Evolutionary conservation across 495 filamentous ascomycete species (phyloP), one percentile per base, ranked within the genome.

Genomic region (Lasiosphaeria hispida): DNA sequence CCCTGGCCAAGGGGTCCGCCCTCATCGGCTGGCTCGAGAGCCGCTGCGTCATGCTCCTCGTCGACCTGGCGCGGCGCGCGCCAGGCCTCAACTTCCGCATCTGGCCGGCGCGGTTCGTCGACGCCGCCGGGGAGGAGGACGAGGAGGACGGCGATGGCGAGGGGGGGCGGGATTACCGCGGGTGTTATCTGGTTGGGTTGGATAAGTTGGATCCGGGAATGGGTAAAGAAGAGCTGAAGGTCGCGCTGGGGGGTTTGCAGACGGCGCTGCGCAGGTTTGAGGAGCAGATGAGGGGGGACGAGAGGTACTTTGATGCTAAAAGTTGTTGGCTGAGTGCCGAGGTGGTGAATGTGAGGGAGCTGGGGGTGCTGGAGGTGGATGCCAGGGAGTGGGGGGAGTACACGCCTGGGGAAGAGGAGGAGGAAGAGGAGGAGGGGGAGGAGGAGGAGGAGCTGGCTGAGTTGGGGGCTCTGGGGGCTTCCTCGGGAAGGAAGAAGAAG

Each of bases 1-100:
- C 77, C 8, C 61, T 68, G 4, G 49, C 71, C 0, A 80, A 74
- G 47, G 78, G 80, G 2, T 75, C 69, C 11, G 58, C 62, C 30
- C 75, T 81, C 14, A 62, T 83, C 8, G 78, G 78, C 10, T 84
- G 82, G 80, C 57, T 85, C 45, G 83, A 86, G 59, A 80, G 77
- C 34, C 69, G 75, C 44, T 79, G 72, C 41, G 67, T 79, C 10
- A 50, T 63, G 52, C 65, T 85, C 35, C 68, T 85, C n/a, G 75
- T 79, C 48, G 82, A 82, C 58, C 61, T 86, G 36, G 64, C 75
- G 49, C 73, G 72, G 30, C 71, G 71, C 10, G 62, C 77, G 14
- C 75, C 79, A 10, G 62, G 67, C 1, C 49, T 85, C 19, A 63
- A 79, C 44, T 77, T 75, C 10, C 73, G 80, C 34, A 80, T 85